Conservation (phyloP, 495 filamentous ascomycete species). For the Lasiosphaeria miniovina region DNA sequence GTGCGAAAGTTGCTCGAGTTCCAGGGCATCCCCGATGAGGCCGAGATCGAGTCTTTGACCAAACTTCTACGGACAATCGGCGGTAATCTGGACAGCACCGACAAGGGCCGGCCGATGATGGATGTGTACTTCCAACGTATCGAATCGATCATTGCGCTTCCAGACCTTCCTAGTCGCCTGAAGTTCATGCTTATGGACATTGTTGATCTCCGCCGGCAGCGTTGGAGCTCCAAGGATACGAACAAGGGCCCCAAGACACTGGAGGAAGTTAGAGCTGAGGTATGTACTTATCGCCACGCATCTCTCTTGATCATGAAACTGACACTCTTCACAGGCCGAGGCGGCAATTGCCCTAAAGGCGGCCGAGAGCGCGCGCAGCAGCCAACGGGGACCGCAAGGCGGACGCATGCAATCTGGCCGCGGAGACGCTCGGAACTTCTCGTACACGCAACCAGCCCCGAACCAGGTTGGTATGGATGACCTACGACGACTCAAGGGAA, state of each 20-base stretch:
- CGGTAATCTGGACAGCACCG: slow-evolving; percentile 72
- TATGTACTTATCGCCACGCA: slow-evolving; percentile 36
- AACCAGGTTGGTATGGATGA: slow-evolving; percentile 89
- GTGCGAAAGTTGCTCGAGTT: slow-evolving; percentile 95
- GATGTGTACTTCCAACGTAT: slow-evolving; percentile 93
- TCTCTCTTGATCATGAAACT: slow-evolving; percentile 13
- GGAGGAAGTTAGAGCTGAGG: slow-evolving; percentile 82
- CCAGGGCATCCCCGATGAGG: slow-evolving; percentile 88
- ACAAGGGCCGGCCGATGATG: slow-evolving; percentile 80
- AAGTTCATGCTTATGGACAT: slow-evolving; percentile 97
- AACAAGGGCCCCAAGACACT: slow-evolving; percentile 96
- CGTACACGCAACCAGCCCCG: slow-evolving; percentile 59
- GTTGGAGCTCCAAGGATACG: slow-evolving; percentile 82
- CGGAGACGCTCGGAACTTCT: slow-evolving; percentile 81
- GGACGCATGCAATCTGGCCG: slow-evolving; percentile 71
- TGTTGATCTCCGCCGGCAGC: slow-evolving; percentile 69
- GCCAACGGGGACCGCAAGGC: slow-evolving; percentile 58
- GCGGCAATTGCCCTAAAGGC: slow-evolving; percentile 70
- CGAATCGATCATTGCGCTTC: slow-evolving; percentile 68
- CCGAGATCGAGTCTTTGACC: slow-evolving; percentile 90
- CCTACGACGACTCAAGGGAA: slow-evolving; percentile 70
- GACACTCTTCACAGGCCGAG: slow-evolving; percentile 43
- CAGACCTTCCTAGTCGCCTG: slow-evolving; percentile 78
- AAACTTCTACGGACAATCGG: slow-evolving; percentile 92
- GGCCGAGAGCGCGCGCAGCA: slow-evolving; percentile 57